Evolutionary conservation across 257 asterid species (phyloP).

Genomic region (Nyctanthes arbortristis): DNA sequence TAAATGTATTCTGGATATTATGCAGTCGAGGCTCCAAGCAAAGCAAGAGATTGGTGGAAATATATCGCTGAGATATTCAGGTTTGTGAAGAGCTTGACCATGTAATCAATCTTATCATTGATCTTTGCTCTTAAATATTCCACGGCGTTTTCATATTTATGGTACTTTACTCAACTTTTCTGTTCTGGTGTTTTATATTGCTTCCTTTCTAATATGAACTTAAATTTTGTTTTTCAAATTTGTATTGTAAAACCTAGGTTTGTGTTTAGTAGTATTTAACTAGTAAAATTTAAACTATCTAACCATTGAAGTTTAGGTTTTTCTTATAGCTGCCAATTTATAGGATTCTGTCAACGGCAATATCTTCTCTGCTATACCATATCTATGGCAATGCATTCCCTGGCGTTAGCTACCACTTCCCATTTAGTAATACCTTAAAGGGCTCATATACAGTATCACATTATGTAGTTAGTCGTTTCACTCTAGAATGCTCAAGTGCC

Average conservation of each 20-base stretch:
- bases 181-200: background rate
- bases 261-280: background rate
- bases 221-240: background rate
- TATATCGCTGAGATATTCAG: slow-evolving; percentile 76
- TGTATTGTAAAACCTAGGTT: background rate
- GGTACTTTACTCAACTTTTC: background rate
- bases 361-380: background rate
- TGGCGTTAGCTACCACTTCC: background rate
- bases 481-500: background rate
- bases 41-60: slow-evolving; percentile 92
- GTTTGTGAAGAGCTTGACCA: slow-evolving; percentile 28
- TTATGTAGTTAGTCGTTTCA: background rate
- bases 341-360: background rate
- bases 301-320: background rate
- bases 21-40: slow-evolving; percentile 98
- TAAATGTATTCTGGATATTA: slow-evolving; percentile 20
- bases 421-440: background rate
- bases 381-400: background rate
- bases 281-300: background rate
- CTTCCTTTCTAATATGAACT: background rate
- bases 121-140: background rate
- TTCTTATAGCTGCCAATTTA: background rate
- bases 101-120: background rate
- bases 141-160: background rate
- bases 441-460: background rate